A percentile compares a stretch with the other conserved stretches of the same genome.
phyloP scores from a whole-genome alignment of 331 rosid genomes.

The Stylosanthes scabra region DNA sequence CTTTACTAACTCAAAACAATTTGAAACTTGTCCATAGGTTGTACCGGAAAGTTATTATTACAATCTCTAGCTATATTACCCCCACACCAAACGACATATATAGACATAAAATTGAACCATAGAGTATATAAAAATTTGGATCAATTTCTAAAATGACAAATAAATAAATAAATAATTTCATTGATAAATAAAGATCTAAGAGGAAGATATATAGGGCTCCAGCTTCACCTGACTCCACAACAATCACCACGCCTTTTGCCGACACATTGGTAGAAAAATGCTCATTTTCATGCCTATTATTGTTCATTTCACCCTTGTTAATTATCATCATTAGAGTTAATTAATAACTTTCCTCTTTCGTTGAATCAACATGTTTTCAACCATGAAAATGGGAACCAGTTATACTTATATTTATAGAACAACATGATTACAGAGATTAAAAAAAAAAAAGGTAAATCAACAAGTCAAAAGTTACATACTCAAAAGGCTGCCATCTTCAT shows the following conservation, averaged over 20 bases:
- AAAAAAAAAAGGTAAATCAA: conserved; percentile 13
- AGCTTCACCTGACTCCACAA: conserved; percentile 32
- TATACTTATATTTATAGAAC: conserved; percentile 40
- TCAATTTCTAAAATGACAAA: not conserved
- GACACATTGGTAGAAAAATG: conserved; percentile 38
- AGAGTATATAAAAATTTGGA: not conserved
- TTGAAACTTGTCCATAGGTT: conserved; percentile 7
- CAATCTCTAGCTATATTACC: not conserved
- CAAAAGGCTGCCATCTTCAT: conserved; percentile 23
- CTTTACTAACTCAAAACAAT: conserved; percentile 9
- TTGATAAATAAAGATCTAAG: not conserved
- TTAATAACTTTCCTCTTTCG: not conserved
- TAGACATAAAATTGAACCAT: not conserved
- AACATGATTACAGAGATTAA: conserved; percentile 3
- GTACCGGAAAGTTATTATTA: conserved; percentile 13
- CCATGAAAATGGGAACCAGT: conserved; percentile 10
- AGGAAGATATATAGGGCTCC: conserved; percentile 40
- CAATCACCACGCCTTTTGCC: conserved; percentile 35
- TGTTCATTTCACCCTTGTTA: conserved; percentile 34
- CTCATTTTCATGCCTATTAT: not conserved
- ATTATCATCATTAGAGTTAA: conserved; percentile 18
- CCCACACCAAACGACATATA: not conserved
- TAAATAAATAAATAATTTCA: not conserved
- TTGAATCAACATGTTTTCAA: conserved; percentile 14
- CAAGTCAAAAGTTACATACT: conserved; percentile 45